Base-by-base conservation (phyloP, 257 asterid species). In the Scutellaria baicalensis region DNA sequence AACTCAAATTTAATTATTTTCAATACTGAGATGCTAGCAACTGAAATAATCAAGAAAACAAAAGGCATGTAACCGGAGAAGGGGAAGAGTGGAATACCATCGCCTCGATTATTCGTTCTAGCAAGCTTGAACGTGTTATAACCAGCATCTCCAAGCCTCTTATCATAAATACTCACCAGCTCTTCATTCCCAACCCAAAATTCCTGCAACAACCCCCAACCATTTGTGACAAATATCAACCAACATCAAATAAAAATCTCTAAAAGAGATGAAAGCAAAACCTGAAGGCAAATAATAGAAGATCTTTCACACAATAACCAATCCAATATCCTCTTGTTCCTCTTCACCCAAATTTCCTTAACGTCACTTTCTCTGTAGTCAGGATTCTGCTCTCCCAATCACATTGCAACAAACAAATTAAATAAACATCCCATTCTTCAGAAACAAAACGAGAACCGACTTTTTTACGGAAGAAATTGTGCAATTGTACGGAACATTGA, bases 161-260 rank as follows among this genome's bases (percentile, higher is more conserved):
- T 87, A 68, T 91, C 89, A 66, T 93, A 93, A 36, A 93, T 81
- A 67, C 77, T 82, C 68, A 93, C 97, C 57, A 93, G 84, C 68
- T 93, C 99, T 72, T 86, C 96, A 79, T 87, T 93, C 56, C 95
- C 97, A 87, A 93, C 95, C 99, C 99, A 93, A 60, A 91, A 86
- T 80, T 93, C 99, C 96, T 93, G 71, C 69, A 68, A 27, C 56
- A 48, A 4, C 61, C 21, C 59, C 75, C 36, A 39, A 72, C 13
- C 38, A 38, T 54, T 39, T 35, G 57, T 57, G 36, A n/a, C 10
- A 64, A 13, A 18, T 69, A 61, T 64, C 62, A 62, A 48, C 13
- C 13, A 67, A 57, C 6, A n/a, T 38, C 33, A 27, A 11, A 18
- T 11, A 31, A 54, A 6, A 20, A 6, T 12, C 13, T 3, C 2